Conservation (phyloP, 805 yeast species). For the Candida dajiaensis region DNA sequence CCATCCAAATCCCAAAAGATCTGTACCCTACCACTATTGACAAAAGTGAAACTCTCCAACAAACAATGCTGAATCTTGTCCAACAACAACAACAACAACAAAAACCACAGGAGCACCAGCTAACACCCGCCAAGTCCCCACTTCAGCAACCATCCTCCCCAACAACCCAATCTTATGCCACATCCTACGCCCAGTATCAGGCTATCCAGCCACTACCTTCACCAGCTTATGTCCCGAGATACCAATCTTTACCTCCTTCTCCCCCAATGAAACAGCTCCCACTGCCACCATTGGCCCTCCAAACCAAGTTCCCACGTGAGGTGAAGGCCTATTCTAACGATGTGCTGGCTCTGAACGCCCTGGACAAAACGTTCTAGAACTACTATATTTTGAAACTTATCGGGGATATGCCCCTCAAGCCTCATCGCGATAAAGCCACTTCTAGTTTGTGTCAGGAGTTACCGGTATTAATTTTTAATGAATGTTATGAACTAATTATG, state of each 20-base stretch:
- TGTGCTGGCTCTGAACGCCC: not conserved
- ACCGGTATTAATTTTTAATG: not conserved
- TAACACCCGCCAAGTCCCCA: constrained; percentile 1
- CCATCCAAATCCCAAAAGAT: constrained; percentile 29
- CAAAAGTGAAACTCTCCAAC: not conserved
- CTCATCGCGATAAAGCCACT: too few relatives aligned
- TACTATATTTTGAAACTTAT: not conserved
- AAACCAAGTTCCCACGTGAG: not conserved
- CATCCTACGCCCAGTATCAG: not conserved
- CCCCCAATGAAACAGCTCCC: not conserved
- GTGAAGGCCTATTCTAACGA: not conserved
- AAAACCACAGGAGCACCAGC: too few relatives aligned
- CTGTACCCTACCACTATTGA: constrained; percentile 25
- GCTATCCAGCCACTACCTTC: not conserved
- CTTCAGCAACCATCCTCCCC: not conserved
- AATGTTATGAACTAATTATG: not conserved
- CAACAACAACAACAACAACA: too few relatives aligned
- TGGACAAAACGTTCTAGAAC: not conserved
- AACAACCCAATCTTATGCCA: not conserved
- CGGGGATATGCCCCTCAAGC: not conserved
- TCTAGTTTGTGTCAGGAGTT: not conserved
- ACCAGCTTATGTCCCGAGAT: not conserved
- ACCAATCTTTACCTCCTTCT: not conserved
- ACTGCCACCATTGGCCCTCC: not conserved
- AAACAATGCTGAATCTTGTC: not conserved